A percentile compares a stretch with the other conserved stretches of the same genome.
phyloP scores from a whole-genome alignment of 352 stramenopile genomes.

The Phytophthora pinifolia region DNA sequence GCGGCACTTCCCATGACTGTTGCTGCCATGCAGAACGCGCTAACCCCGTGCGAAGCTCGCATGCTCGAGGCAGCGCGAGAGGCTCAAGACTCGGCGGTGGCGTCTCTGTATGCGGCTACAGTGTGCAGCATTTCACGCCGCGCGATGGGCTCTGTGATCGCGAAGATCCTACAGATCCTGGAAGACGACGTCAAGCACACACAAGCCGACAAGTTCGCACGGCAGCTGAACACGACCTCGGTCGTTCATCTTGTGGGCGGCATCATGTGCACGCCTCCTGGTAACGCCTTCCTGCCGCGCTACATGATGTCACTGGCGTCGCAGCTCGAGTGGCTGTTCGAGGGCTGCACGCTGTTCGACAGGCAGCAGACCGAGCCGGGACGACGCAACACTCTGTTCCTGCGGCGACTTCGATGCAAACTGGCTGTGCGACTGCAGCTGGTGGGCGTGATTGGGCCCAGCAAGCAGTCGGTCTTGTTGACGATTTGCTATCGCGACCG shows the following conservation, averaged over 20 bases:
- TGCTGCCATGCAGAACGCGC: conserved; percentile 31
- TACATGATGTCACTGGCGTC: conserved; percentile 87
- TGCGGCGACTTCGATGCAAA: conserved; percentile 69
- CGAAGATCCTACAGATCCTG: conserved; percentile 77
- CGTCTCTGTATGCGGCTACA: conserved; percentile 79
- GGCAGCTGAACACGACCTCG: conserved; percentile 69
- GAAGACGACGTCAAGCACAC: conserved; percentile 80
- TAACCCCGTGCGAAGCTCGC: conserved; percentile 51
- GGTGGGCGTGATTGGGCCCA: conserved; percentile 67
- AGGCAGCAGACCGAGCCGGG: conserved; percentile 24
- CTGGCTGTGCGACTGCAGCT: conserved; percentile 78
- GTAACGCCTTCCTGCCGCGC: conserved; percentile 72
- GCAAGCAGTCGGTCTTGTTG: conserved; percentile 65
- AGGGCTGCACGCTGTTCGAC: conserved; percentile 59
- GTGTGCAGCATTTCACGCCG: conserved; percentile 80
- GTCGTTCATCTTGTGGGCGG: conserved; percentile 70
- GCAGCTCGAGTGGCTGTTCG: conserved; percentile 75
- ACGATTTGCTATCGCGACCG: conserved; percentile 85
- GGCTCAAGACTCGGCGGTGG: conserved; percentile 62
- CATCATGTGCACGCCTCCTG: conserved; percentile 73
- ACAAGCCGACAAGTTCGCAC: conserved; percentile 52
- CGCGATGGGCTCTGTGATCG: conserved; percentile 81
- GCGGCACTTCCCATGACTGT: conserved; percentile 22
- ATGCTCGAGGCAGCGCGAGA: conserved; percentile 61
- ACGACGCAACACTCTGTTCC: conserved; percentile 27